A percentile compares a stretch with the other conserved stretches of the same genome.
phyloP scores from a whole-genome alignment of 2,329 filamentous ascomycete genomes.

The Hortaea sp. region DNA sequence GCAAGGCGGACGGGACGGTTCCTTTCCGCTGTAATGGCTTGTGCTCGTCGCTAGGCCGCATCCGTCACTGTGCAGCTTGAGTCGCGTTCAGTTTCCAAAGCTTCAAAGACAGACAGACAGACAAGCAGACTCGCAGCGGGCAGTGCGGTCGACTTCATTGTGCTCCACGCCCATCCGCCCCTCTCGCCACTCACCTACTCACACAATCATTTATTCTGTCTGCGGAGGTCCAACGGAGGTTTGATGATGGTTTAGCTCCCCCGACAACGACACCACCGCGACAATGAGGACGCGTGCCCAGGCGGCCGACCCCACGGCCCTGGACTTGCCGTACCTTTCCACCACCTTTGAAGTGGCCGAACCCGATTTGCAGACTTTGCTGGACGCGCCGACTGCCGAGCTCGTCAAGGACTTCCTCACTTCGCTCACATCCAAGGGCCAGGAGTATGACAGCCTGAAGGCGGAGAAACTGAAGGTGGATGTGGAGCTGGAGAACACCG shows the following conservation, averaged over 20 bases:
- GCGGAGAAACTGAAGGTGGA: slow-evolving; percentile 82
- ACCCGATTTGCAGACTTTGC: slow-evolving; percentile 49
- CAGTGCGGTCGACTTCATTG: no score
- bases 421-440: slow-evolving; percentile 67
- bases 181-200: background rate
- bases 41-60: background rate
- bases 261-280: background rate
- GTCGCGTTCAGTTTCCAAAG: background rate
- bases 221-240: background rate
- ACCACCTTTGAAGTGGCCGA: slow-evolving; percentile 61
- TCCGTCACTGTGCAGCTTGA: background rate
- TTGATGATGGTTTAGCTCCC: background rate
- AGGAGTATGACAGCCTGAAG: slow-evolving; percentile 70
- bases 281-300: slow-evolving; percentile 39
- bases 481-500: slow-evolving; percentile 85
- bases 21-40: no score
- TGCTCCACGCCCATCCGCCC: no score
- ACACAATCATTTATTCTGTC: background rate
- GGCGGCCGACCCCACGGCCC: slow-evolving; percentile 40
- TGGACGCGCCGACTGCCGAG: slow-evolving; percentile 63
- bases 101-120: background rate
- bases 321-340: slow-evolving; percentile 66
- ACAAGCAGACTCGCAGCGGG: no score
- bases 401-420: slow-evolving; percentile 66
- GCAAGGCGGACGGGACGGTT: no score